Conservation (phyloP, 2,329 filamentous ascomycete genomes). For the Pseudocercospora cruenta region DNA sequence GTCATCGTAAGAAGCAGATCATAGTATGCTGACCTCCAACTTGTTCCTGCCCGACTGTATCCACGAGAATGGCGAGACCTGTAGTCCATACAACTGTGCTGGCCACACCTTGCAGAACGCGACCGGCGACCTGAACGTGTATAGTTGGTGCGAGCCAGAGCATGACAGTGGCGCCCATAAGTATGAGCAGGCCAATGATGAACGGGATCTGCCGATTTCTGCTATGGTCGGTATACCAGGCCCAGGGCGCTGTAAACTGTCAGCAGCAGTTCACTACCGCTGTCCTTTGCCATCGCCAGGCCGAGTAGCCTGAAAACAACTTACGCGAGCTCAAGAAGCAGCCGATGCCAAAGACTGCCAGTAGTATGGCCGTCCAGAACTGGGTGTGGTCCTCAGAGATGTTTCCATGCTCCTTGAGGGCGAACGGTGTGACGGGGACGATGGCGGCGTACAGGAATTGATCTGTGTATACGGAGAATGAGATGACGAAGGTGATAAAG, state of each 20-base stretch:
- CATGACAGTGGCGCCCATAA: conserved; percentile 64
- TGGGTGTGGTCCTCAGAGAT: conserved; percentile 51
- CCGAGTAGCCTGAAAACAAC: background rate
- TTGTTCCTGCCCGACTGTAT: conserved; percentile 63
- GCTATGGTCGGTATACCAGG: conserved; percentile 62
- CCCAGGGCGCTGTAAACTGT: conserved; percentile 42
- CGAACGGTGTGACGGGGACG: conserved; percentile 27
- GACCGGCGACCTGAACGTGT: conserved; percentile 62
- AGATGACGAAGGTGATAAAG: conserved; percentile 25
- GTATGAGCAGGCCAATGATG: conserved; percentile 62
- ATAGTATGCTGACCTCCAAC: conserved; percentile 51
- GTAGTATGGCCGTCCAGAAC: conserved; percentile 68
- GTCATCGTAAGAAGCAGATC: conserved; percentile 3
- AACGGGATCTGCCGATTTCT: conserved; percentile 64
- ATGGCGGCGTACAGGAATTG: conserved; percentile 30
- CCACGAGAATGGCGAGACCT: conserved; percentile 68
- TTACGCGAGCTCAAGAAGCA: conserved; percentile 54
- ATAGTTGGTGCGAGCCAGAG: conserved; percentile 66
- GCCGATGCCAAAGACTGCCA: conserved; percentile 69
- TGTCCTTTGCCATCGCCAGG: too few relatives aligned
- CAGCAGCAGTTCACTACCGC: background rate
- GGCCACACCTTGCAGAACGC: conserved; percentile 69
- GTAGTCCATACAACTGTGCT: conserved; percentile 73
- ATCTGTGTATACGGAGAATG: conserved; percentile 29
- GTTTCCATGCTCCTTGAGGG: conserved; percentile 17